These are phyloP conservation scores for Aspergillus bertholletiae DNA, from an alignment of 495 filamentous ascomycete species.

Conservation along the genomic window DNA sequence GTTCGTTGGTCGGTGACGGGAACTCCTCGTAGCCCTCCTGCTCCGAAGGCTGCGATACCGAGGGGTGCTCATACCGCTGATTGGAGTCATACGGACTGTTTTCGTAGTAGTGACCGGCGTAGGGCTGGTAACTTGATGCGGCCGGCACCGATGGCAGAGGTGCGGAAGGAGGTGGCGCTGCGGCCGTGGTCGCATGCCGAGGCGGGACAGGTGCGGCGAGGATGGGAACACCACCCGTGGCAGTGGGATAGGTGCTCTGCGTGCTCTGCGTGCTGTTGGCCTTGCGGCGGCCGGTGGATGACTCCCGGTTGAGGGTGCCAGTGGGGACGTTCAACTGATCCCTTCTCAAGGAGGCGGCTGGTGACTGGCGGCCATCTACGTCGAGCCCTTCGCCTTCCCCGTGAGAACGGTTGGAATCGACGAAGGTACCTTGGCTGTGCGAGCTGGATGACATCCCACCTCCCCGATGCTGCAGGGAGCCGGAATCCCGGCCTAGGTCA, in stretches of 20 bases:
- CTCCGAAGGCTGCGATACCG: background rate
- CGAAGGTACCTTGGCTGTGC: constrained; percentile 38
- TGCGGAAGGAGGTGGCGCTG: background rate
- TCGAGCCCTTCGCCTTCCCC: constrained; percentile 33
- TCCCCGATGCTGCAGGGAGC: constrained; percentile 31
- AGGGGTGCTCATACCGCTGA: constrained; percentile 13
- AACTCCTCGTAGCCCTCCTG: background rate
- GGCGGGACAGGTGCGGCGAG: constrained; percentile 15
- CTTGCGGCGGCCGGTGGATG: constrained; percentile 42
- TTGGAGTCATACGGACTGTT: constrained; percentile 10
- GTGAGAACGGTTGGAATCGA: constrained; percentile 41
- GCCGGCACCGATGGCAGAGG: background rate
- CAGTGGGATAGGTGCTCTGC: constrained; percentile 13
- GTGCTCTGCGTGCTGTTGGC: constrained; percentile 10
- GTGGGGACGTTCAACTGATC: constrained; percentile 23
- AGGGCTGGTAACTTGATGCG: constrained; percentile 10
- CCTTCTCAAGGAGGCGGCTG: constrained; percentile 21
- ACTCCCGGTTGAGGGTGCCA: constrained; percentile 31
- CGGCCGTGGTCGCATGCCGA: background rate
- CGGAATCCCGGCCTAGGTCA: constrained; percentile 28
- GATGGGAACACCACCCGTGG: constrained; percentile 14
- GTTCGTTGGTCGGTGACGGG: background rate
- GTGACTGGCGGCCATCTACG: constrained; percentile 25
- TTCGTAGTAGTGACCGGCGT: constrained; percentile 9
- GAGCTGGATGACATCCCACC: constrained; percentile 18